Evolutionary conservation across 2,329 filamentous ascomycete species (phyloP).

Genomic region (Diaporthe citriasiana): DNA sequence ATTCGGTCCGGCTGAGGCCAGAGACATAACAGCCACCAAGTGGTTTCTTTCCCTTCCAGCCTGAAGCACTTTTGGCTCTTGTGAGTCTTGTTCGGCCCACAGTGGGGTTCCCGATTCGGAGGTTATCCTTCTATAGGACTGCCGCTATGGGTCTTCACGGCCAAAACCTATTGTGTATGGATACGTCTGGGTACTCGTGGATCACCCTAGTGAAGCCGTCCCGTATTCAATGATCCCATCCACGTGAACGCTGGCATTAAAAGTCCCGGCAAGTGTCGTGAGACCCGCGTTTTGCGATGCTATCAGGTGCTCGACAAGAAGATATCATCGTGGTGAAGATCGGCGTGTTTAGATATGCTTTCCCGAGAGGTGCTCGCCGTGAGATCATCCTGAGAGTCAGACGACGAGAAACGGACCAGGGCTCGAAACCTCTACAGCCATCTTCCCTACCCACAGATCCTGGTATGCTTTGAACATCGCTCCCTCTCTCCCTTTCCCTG

Average conservation of each 20-base stretch:
- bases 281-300: not conserved
- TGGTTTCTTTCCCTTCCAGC: not conserved
- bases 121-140: slow-evolving; percentile 15
- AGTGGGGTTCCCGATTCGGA: slow-evolving; percentile 8
- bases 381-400: not conserved
- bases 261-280: not conserved
- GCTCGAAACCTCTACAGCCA: not conserved
- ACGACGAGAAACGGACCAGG: not conserved
- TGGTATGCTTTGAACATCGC: not conserved
- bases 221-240: slow-evolving; percentile 2
- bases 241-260: not conserved
- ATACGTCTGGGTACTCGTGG: not conserved
- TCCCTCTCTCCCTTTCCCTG: not conserved
- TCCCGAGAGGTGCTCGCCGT: not conserved
- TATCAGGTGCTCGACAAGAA: not conserved
- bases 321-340: not conserved
- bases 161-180: not conserved
- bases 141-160: not conserved
- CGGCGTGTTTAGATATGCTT: not conserved
- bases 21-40: not conserved
- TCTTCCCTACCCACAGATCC: not conserved
- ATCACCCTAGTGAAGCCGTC: slow-evolving; percentile 1
- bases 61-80: not conserved
- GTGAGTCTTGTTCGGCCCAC: not conserved
- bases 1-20: not conserved